Base-by-base conservation (phyloP, 371 early-diverging fungal species). In the Syncephalastrum sp. region DNA sequence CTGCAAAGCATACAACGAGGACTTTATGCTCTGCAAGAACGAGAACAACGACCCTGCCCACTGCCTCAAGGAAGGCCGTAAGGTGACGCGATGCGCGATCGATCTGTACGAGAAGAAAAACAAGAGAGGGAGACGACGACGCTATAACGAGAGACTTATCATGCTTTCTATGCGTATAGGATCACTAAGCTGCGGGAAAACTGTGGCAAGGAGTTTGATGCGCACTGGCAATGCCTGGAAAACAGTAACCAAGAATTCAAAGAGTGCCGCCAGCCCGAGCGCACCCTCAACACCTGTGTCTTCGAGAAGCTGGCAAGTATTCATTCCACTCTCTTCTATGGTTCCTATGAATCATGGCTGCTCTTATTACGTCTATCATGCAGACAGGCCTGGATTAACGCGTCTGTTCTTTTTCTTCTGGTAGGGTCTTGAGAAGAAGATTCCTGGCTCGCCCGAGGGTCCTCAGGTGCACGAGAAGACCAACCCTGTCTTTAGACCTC, bases 21-120 rank as follows among this genome's bases (percentile, higher is more conserved):
- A 98, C 71, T 98, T 91, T 68, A 93, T 98, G 92, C 84, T 93
- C 51, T 97, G 98, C 85, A 98, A 96, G 82, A 77, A 82, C 63
- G 95, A 95, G 66, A 90, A 83, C 75, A 82, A 83, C 61, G 90
- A 95, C 65, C 98, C 98, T 16, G 80, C 83, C 58, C 90, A 91
- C 63, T 98, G 97, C 68, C 75, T 96, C 58, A 83, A 85, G 75
- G 97, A 96, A 64, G 98, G 98, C 15, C 86, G 96, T 64, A 91
- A 91, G 63, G 97, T 96, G 61, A 98, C 97, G 33, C 90, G 97
- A 17, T 98, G 98, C 68, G 92, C 92, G 25, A 82, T 92, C 64
- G 91, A 94, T 59, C 68, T 93, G 93, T 92, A 78, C 76, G 90
- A 70, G 42, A 7, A 21, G 42, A 14, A 55, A 13, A 15, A 38